These are phyloP conservation scores for Pyronema domesticum DNA, from an alignment of 495 filamentous ascomycete genomes.

Conservation along the genomic window DNA sequence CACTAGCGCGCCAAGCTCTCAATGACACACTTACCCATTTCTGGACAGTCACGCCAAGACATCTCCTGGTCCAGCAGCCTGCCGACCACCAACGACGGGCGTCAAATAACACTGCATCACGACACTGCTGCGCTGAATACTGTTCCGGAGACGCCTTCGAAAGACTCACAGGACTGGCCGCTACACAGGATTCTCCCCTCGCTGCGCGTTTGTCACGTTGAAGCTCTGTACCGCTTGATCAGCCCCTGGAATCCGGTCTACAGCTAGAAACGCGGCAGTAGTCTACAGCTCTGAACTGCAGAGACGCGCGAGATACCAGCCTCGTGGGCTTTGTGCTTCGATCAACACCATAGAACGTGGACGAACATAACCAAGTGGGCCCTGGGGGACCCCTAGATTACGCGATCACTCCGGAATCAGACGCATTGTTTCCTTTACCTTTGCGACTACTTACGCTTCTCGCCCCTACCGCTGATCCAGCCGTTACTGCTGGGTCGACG, in stretches of 20 bases:
- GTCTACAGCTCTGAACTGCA: not conserved
- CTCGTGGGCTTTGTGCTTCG: not conserved
- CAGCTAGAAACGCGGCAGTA: not conserved
- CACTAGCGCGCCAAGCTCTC: not conserved
- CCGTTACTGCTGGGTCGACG: constrained; percentile 12
- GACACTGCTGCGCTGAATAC: no score
- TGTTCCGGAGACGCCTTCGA: no score
- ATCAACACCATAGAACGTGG: not conserved
- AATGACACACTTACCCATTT: no score
- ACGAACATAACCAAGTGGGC: not conserved
- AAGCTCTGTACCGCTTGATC: not conserved
- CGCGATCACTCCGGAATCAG: constrained; percentile 8
- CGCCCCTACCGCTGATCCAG: constrained; percentile 12
- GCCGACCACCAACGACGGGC: no score
- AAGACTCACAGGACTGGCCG: no score
- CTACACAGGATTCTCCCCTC: not conserved
- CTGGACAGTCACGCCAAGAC: no score
- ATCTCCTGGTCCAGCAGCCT: no score
- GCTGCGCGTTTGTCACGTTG: not conserved
- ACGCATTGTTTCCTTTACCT: constrained; percentile 25
- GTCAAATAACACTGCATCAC: no score
- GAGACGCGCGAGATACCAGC: not conserved
- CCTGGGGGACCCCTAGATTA: not conserved
- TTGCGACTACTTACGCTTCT: constrained; percentile 24
- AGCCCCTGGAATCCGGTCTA: not conserved